phyloP scores from a whole-genome alignment of 2,329 filamentous ascomycete species.

The Trichoderma sp. region DNA sequence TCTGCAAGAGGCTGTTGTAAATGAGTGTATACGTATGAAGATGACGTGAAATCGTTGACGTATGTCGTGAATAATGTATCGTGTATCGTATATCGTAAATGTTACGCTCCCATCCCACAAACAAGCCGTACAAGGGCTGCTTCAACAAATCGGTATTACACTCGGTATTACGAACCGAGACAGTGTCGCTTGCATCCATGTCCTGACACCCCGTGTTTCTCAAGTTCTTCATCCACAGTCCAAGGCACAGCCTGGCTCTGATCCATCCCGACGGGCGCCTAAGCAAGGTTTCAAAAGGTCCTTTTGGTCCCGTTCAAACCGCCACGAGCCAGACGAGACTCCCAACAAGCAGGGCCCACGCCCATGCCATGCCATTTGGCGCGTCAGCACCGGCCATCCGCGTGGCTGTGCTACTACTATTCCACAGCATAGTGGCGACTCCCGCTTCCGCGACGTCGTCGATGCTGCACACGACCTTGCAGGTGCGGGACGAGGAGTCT shows the following conservation, averaged over 20 bases:
- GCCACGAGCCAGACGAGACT: background rate
- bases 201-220: background rate
- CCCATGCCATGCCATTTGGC: background rate
- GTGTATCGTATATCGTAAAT: background rate
- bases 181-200: background rate
- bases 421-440: slow-evolving; percentile 28
- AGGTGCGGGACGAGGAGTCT: slow-evolving; percentile 20
- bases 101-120: background rate
- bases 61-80: background rate
- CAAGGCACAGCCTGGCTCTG: background rate
- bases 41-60: background rate
- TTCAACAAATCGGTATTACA: background rate
- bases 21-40: background rate
- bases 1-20: background rate
- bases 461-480: slow-evolving; percentile 37
- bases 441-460: slow-evolving; percentile 36
- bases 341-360: slow-evolving; percentile 12
- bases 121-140: background rate
- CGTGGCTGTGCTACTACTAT: slow-evolving; percentile 27
- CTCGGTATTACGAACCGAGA: background rate
- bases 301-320: background rate
- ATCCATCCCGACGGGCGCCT: background rate
- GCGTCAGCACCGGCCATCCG: slow-evolving; percentile 8
- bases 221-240: background rate
- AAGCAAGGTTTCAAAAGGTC: background rate